These are phyloP conservation scores for Penicillium polonicum DNA, from an alignment of 2,329 filamentous ascomycete species.

Conservation along the genomic window DNA sequence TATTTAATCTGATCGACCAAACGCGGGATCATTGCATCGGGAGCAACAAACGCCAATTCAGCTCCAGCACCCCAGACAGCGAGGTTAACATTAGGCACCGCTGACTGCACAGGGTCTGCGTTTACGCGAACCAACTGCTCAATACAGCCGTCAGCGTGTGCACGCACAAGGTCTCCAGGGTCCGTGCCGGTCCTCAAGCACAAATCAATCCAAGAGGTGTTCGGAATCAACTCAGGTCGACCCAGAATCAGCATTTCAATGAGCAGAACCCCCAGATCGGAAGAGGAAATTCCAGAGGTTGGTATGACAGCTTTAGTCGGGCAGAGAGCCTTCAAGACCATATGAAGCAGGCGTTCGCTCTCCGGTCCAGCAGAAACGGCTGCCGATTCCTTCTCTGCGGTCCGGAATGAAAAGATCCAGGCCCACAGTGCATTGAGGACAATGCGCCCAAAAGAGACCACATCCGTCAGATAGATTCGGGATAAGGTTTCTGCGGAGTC, in stretches of 20 bases:
- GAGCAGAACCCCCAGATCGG: slow-evolving; percentile 66
- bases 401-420: slow-evolving; percentile 68
- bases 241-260: slow-evolving; percentile 75
- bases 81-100: slow-evolving; percentile 46
- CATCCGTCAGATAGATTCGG: slow-evolving; percentile 61
- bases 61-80: slow-evolving; percentile 84
- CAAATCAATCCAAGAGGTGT: slow-evolving; percentile 82
- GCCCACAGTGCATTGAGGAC: slow-evolving; percentile 75
- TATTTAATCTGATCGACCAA: slow-evolving; percentile 71
- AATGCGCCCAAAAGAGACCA: slow-evolving; percentile 59
- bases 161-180: slow-evolving; percentile 72
- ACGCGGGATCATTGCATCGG: slow-evolving; percentile 72
- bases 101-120: slow-evolving; percentile 44
- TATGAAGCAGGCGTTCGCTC: slow-evolving; percentile 59
- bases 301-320: slow-evolving; percentile 29
- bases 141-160: slow-evolving; percentile 64
- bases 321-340: slow-evolving; percentile 51
- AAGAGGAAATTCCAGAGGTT: slow-evolving; percentile 40
- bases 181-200: slow-evolving; percentile 79
- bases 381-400: slow-evolving; percentile 74
- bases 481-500: slow-evolving; percentile 63
- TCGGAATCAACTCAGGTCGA: slow-evolving; percentile 72
- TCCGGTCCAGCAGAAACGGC: slow-evolving; percentile 65
- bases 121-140: slow-evolving; percentile 61
- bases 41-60: slow-evolving; percentile 90